Conservation (phyloP, 2,329 filamentous ascomycete species). For the Sclerotinia trifoliorum region DNA sequence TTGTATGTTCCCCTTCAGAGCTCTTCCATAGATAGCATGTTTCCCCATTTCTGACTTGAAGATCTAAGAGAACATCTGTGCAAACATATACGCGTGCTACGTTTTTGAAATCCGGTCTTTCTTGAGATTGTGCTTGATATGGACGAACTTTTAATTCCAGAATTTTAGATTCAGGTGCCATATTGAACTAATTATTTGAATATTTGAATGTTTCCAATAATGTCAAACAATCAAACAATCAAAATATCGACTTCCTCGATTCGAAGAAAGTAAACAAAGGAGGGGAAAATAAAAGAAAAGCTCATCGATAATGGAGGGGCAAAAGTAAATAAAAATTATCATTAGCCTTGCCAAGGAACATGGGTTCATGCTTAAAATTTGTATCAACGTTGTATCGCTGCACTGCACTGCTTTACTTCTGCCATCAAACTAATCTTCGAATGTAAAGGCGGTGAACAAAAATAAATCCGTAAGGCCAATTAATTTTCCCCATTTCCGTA, state of each 20-base stretch:
- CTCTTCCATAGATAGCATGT: slow-evolving; percentile 52
- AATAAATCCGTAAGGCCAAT: background rate
- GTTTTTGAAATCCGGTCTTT: slow-evolving; percentile 38
- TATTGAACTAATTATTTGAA: background rate
- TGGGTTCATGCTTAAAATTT: background rate
- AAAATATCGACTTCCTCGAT: background rate
- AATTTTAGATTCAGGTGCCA: slow-evolving; percentile 30
- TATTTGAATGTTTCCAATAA: background rate
- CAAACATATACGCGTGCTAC: slow-evolving; percentile 39
- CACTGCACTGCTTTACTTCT: slow-evolving; percentile 8
- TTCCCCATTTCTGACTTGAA: slow-evolving; percentile 58
- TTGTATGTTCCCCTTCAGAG: slow-evolving; percentile 33
- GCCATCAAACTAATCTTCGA: background rate
- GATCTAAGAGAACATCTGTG: slow-evolving; percentile 49
- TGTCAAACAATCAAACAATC: no score
- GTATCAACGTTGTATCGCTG: background rate
- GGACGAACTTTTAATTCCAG: slow-evolving; percentile 41
- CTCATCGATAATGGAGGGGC: background rate
- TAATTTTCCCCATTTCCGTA: slow-evolving; percentile 19
- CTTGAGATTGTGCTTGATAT: slow-evolving; percentile 32
- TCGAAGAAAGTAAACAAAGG: background rate
- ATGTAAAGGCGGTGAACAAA: no score
- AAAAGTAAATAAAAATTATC: slow-evolving; percentile 2
- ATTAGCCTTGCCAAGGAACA: slow-evolving; percentile 15
- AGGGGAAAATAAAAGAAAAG: background rate